Conservation (phyloP, 768 basidiomycete species). For the Xerocomus brunneocitrinus region DNA sequence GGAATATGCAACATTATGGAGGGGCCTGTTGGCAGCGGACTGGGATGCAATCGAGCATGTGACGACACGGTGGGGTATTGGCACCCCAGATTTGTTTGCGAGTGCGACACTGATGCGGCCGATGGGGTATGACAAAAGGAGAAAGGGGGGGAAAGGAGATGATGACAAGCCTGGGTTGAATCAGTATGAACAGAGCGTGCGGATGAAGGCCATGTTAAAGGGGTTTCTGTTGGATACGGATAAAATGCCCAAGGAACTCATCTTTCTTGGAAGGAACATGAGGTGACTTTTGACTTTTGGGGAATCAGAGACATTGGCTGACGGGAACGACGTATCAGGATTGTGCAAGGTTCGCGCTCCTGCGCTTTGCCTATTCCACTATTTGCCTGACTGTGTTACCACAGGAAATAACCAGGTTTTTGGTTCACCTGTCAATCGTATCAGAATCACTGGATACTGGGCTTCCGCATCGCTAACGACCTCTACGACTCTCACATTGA, state of each 20-base stretch:
- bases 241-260: slow-evolving; percentile 70
- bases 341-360: slow-evolving; percentile 34
- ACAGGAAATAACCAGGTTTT: slow-evolving; percentile 76
- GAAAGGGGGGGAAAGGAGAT: slow-evolving; percentile 2
- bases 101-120: slow-evolving; percentile 70
- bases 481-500: slow-evolving; percentile 38
- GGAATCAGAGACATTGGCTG: not conserved
- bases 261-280: slow-evolving; percentile 77
- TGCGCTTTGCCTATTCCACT: not conserved
- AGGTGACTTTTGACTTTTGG: slow-evolving; percentile 35
- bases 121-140: slow-evolving; percentile 33
- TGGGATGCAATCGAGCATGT: slow-evolving; percentile 48
- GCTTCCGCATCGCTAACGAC: slow-evolving; percentile 63
- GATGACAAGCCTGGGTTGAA: slow-evolving; percentile 33
- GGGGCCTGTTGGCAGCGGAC: slow-evolving; percentile 54
- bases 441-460: slow-evolving; percentile 85
- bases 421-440: slow-evolving; percentile 83
- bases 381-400: not conserved
- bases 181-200: slow-evolving; percentile 65
- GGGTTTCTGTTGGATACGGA: slow-evolving; percentile 70
- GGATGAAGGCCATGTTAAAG: slow-evolving; percentile 63
- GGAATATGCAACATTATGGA: slow-evolving; percentile 80
- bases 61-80: slow-evolving; percentile 63
- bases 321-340: slow-evolving; percentile 13
- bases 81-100: slow-evolving; percentile 66